phyloP scores from a whole-genome alignment of 2,329 filamentous ascomycete species.

The Xylaria arbuscula region DNA sequence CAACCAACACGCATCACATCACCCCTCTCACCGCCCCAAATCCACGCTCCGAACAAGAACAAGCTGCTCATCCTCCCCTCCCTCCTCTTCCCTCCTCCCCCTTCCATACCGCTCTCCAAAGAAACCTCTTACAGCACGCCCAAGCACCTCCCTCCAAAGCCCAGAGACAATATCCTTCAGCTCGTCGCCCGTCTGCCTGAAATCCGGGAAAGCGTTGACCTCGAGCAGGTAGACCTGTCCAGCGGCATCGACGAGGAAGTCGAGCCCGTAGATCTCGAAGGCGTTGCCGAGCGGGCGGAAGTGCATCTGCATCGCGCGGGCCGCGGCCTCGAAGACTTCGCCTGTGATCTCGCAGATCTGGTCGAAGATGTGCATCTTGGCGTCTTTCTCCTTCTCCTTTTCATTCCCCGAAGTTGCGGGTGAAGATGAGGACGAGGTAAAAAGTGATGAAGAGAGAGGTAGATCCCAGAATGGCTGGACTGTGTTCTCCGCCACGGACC shows the following conservation, averaged over 20 bases:
- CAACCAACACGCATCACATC: not conserved
- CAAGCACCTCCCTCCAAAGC: conserved; percentile 80
- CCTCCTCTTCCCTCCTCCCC: conserved; percentile 40
- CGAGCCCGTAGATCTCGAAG: conserved; percentile 92
- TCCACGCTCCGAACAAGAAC: conserved; percentile 65
- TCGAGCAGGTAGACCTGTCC: conserved; percentile 82
- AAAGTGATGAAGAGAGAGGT: conserved; percentile 40
- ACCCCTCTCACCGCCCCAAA: conserved; percentile 54
- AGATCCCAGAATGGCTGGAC: conserved; percentile 83
- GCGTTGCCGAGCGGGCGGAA: conserved; percentile 90
- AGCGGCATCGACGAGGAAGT: conserved; percentile 81
- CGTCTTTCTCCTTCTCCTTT: conserved; percentile 41
- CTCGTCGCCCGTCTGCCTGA: conserved; percentile 86
- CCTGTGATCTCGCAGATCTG: conserved; percentile 81
- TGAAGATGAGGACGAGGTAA: not conserved
- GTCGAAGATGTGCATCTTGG: conserved; percentile 71
- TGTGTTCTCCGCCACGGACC: conserved; percentile 67
- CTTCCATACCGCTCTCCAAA: conserved; percentile 59
- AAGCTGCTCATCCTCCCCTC: conserved; percentile 54
- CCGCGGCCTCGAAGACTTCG: conserved; percentile 87
- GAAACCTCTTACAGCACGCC: conserved; percentile 74
- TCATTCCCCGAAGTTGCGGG: too few species aligned
- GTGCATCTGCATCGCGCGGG: conserved; percentile 84
- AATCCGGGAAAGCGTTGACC: conserved; percentile 96
- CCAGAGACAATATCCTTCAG: conserved; percentile 77